These are phyloP conservation scores for Verticillium klebahnii DNA, from an alignment of 2,329 filamentous ascomycete species.

Conservation along the genomic window DNA sequence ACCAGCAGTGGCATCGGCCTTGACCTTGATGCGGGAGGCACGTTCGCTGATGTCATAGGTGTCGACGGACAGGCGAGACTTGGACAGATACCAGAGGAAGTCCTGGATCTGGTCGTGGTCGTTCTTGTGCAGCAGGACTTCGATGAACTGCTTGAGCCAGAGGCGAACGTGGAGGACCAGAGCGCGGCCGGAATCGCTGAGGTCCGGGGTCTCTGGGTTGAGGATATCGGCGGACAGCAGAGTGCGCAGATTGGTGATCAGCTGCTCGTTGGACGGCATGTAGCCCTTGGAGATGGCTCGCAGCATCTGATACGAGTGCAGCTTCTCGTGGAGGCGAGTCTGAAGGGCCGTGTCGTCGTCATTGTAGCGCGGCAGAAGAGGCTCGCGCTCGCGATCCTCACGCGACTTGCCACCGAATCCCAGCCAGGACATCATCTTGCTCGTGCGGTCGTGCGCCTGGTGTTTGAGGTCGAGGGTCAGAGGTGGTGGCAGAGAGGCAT, in stretches of 20 bases:
- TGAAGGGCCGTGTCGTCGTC: conserved; percentile 72
- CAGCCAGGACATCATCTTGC: not conserved
- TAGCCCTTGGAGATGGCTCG: conserved; percentile 77
- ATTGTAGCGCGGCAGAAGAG: conserved; percentile 76
- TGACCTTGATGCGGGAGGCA: conserved; percentile 58
- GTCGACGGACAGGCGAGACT: conserved; percentile 67
- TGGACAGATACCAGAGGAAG: conserved; percentile 78
- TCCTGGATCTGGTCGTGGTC: conserved; percentile 81
- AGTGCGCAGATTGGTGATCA: conserved; percentile 73
- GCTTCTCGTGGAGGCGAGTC: conserved; percentile 75
- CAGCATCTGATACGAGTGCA: conserved; percentile 90
- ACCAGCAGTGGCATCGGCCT: conserved; percentile 69
- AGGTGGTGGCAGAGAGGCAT: not conserved
- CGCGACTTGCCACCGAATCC: conserved; percentile 30
- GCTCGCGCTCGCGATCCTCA: conserved; percentile 62
- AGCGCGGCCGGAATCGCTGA: conserved; percentile 73
- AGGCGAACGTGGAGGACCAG: conserved; percentile 68
- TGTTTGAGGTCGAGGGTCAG: not conserved
- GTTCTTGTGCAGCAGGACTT: conserved; percentile 81
- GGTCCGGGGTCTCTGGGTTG: conserved; percentile 64
- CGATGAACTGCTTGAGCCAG: conserved; percentile 75
- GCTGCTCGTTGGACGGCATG: conserved; percentile 88
- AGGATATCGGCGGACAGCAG: conserved; percentile 74
- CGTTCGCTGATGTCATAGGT: conserved; percentile 57
- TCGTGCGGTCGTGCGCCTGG: not conserved